Evolutionary conservation across 2,329 filamentous ascomycete genomes (phyloP).

Genomic region (Fusarium burgessii): DNA sequence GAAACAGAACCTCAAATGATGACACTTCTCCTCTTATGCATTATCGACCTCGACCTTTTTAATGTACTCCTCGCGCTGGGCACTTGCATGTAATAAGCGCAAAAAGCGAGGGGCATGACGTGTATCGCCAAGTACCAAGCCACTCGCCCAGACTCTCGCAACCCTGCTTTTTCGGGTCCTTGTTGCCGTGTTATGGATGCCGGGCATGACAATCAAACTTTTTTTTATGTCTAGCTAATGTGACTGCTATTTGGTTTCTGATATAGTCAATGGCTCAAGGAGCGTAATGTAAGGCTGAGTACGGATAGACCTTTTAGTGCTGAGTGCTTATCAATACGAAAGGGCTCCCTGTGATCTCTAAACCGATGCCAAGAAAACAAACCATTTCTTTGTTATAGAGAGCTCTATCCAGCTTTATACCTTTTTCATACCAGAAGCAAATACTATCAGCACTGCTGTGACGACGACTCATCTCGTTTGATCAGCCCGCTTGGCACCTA

Average conservation of each 20-base stretch:
- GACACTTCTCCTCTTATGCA: conserved; percentile 2
- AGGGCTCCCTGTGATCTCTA: background rate
- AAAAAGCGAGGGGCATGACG: conserved; percentile 48
- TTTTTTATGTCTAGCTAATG: background rate
- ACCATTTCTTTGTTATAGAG: background rate
- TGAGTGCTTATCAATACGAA: background rate
- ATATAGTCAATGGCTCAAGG: background rate
- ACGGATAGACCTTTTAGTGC: background rate
- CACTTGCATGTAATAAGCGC: conserved; percentile 39
- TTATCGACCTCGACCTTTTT: conserved; percentile 15
- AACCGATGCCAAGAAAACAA: background rate
- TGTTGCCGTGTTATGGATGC: conserved; percentile 37
- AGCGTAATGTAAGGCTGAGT: conserved; percentile 12
- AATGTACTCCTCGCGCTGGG: conserved; percentile 18
- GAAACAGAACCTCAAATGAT: conserved; percentile 1
- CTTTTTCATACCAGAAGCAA: background rate
- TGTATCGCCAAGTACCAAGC: conserved; percentile 49
- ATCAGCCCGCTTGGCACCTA: background rate
- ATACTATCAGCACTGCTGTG: background rate
- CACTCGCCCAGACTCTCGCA: conserved; percentile 46
- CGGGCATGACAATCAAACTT: conserved; percentile 19
- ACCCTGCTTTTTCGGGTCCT: conserved; percentile 46
- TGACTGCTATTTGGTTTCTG: background rate
- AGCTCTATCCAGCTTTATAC: background rate
- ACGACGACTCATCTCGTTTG: conserved; percentile 1